Evolutionary conservation across 305 asterid genomes (phyloP).

Genomic region (Plantago lanceolata): DNA sequence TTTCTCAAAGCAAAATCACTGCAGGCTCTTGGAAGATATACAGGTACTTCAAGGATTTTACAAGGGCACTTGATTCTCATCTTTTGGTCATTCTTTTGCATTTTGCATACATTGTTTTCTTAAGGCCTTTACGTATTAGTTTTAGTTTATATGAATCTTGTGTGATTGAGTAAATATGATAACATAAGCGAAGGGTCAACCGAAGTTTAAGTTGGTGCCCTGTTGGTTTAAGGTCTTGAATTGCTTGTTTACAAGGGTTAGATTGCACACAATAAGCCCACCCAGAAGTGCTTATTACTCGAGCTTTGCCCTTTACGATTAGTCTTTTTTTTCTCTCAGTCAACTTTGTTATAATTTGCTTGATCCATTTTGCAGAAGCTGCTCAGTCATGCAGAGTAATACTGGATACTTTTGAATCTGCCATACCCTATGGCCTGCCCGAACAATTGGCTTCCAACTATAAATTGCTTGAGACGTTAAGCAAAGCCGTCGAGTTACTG

Average conservation of each 20-base stretch:
- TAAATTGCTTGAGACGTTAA: slow-evolving; percentile 66
- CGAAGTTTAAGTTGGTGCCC: too few relatives aligned
- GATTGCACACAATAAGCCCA: too few relatives aligned
- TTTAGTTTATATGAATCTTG: not conserved
- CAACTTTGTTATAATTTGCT: slow-evolving; percentile 6
- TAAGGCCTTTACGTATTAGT: not conserved
- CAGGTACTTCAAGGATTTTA: slow-evolving; percentile 38
- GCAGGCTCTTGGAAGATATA: slow-evolving; percentile 60
- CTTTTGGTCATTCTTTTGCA: not conserved
- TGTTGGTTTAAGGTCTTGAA: too few relatives aligned
- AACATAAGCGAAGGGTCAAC: too few relatives aligned
- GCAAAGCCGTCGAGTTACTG: slow-evolving; percentile 74
- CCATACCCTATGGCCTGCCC: slow-evolving; percentile 67
- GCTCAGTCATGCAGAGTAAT: slow-evolving; percentile 75
- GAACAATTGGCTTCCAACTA: slow-evolving; percentile 52
- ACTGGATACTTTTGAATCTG: slow-evolving; percentile 72
- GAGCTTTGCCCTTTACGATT: too few relatives aligned
- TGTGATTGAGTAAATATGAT: too few relatives aligned
- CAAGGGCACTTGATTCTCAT: slow-evolving; percentile 4
- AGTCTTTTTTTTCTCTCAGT: not conserved
- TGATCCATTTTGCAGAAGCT: slow-evolving; percentile 54
- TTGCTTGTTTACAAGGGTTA: too few relatives aligned
- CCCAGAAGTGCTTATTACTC: too few relatives aligned
- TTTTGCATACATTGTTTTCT: not conserved
- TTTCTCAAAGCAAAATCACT: slow-evolving; percentile 76